These are phyloP conservation scores for Calonectria hawksworthii DNA, from an alignment of 2,329 filamentous ascomycete species.

Conservation along the genomic window DNA sequence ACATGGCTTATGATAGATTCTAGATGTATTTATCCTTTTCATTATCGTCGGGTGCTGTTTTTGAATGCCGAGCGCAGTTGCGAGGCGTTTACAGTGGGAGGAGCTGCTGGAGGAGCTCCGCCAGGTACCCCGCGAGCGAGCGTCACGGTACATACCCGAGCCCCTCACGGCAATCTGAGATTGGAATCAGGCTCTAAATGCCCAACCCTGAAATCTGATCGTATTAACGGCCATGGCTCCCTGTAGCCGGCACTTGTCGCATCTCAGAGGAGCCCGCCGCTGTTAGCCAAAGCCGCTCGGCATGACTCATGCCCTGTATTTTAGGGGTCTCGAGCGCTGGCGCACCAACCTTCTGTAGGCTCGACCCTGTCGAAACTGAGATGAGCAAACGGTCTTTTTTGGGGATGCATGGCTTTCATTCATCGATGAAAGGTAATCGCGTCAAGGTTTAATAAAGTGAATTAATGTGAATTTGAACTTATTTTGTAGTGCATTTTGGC, in stretches of 20 bases:
- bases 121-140: neutral
- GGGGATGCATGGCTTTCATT: neutral
- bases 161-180: neutral
- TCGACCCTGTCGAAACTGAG: neutral
- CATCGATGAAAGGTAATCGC: neutral
- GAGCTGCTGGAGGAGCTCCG: conserved; percentile 11
- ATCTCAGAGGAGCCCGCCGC: neutral
- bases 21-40: neutral
- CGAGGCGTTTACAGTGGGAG: neutral
- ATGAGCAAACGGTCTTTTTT: neutral
- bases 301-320: neutral
- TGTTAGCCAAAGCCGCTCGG: too few species aligned
- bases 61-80: neutral
- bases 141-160: neutral
- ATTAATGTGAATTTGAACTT: neutral
- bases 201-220: neutral
- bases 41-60: neutral
- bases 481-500: neutral
- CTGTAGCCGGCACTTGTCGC: neutral
- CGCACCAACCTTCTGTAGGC: neutral
- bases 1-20: neutral
- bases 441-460: neutral
- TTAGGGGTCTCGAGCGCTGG: neutral
- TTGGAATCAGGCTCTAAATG: neutral
- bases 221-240: neutral